phyloP scores from a whole-genome alignment of 257 asterid species.

The Plantago major region DNA sequence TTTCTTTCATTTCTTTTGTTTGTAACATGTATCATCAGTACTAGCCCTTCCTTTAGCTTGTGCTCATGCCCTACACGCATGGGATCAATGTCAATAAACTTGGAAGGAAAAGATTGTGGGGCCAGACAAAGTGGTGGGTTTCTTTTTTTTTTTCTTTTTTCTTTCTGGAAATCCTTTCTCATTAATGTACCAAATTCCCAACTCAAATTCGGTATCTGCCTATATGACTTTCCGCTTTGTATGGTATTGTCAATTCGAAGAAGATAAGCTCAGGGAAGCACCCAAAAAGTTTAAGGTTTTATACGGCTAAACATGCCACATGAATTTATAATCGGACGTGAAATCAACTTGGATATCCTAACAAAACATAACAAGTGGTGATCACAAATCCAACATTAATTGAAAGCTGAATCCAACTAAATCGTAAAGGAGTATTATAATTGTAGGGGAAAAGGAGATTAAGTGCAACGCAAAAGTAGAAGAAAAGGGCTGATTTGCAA shows the following conservation, averaged over 20 bases:
- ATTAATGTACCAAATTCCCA: too few relatives aligned
- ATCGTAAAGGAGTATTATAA: neutral
- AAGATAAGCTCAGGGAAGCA: too few relatives aligned
- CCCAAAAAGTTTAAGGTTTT: too few relatives aligned
- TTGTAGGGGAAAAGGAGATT: neutral
- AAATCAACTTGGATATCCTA: too few relatives aligned
- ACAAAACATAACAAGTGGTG: too few relatives aligned
- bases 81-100: conserved; percentile 25
- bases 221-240: too few relatives aligned
- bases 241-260: too few relatives aligned
- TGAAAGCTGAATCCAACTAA: neutral
- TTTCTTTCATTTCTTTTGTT: conserved; percentile 22
- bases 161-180: too few relatives aligned
- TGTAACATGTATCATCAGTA: conserved; percentile 38
- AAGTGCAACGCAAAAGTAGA: conserved; percentile 4
- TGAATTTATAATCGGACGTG: too few relatives aligned
- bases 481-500: conserved; percentile 11
- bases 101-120: neutral
- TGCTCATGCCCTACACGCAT: conserved; percentile 47
- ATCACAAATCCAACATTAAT: conserved; percentile 2
- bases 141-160: neutral
- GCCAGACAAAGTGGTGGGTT: conserved; percentile 7
- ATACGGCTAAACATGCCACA: too few relatives aligned
- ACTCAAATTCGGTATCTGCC: too few relatives aligned
- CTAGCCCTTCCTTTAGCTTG: conserved; percentile 25